Evolutionary conservation across 805 yeast species (phyloP), one percentile per base, ranked within the genome.

Genomic region (Pichia manshurica): DNA sequence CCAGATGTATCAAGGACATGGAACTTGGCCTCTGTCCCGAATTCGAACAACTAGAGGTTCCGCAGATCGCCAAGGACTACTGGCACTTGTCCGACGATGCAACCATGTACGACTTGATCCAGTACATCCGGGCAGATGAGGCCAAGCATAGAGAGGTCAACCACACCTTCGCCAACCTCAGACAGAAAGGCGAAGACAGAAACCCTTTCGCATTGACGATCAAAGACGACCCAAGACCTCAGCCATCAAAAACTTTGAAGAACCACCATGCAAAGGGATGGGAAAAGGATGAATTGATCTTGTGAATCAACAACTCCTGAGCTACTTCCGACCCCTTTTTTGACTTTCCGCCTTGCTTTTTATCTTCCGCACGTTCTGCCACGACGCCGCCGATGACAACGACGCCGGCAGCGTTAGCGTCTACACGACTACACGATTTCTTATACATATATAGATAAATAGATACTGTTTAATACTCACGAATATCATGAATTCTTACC

Each of bases 61-160:
- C 87, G 2, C 73, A 76, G 42, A 75, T 83, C 48, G 85, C 89
- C 7, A 67, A 70, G 55, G 70, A 72, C 49, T 83, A 84, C 64
- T 83, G 87, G 87, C 71, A 75, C 17, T 69, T 84, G 68, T 56
- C 57, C 37, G 73, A 72, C 28, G 58, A 77, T 21, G 70, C 83
- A 23, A 66, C 78, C 2, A 75, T 83, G 64, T 69, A 70, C 49
- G 87, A 83, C 53, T 70, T 84, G 59, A 68, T 84, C 41, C 70
- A 73, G 49, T 73, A 79, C 54, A 69, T 84, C 21, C 73, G 89
- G 53, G 90, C 90, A 1, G 90, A 83, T 58, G 90, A 83, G 63
- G 82, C 87, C 36, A 83, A 83, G 61, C 89, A 83, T 60, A 73
- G 90, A 63, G 90, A 84, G 58, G 89, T 84, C 25, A 84, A 83